Base-by-base conservation (phyloP, 2,329 filamentous ascomycete species). In the Aspergillus versicolor region DNA sequence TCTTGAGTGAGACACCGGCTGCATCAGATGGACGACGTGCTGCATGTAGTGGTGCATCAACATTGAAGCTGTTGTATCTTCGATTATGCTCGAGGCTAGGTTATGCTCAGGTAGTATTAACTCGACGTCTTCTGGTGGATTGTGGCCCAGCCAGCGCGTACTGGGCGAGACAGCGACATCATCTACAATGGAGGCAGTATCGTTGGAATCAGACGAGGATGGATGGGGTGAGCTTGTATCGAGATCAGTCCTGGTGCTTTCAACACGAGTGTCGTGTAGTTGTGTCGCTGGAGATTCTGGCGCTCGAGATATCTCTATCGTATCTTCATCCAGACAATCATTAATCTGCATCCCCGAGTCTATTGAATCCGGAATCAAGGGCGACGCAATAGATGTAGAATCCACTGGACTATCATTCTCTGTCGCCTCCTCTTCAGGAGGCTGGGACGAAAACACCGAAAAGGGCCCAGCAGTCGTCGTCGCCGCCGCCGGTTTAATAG, bases 341-440 rank as follows among this genome's bases (percentile, higher is more conserved):
- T 5, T 5, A 3, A n/a, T 4, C 13, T 3, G 34, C 13, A 37
- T n/a, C 0, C 12, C n/a, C 1, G 15, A n/a, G 5, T 37, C 34
- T 0, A n/a, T 37, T n/a, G 5, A 37, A 0, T 37, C 32, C 6
- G 32, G 5, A 12, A 37, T 0, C 15, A 1, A n/a, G 1, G 34
- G 34, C 13, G 34, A 37, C 8, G 13, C 13, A 37, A 7, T n/a
- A 37, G 32, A 13, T 12, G 34, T 4, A 1, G 34, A 37, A 7
- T 37, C 34, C 4, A 37, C 34, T n/a, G 12, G 5, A 7, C 12
- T 37, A 37, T 37, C 6, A 8, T 7, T 3, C 0, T 37, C 34
- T 15, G 4, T 1, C 4, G 4, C n/a, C 34, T 13, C 13, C 15
- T 37, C 13, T n/a, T n/a, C 34, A n/a, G 13, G 15, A 37, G 34